Conservation (phyloP, 2,329 filamentous ascomycete species). For the Fusarium sterilihyphosum region DNA sequence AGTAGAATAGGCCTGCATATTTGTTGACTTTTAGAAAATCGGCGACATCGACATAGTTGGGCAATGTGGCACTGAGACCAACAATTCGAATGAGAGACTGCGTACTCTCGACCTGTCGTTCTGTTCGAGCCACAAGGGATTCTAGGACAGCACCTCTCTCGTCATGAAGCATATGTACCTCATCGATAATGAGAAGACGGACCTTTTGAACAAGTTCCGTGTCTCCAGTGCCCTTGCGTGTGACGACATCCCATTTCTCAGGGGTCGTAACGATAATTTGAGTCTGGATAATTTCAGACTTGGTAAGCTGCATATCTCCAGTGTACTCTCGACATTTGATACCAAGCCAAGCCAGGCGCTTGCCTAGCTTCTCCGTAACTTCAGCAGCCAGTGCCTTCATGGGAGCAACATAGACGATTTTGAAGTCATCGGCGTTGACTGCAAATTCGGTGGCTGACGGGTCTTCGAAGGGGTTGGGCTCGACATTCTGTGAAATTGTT, state of each 20-base stretch:
- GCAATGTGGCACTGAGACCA: constrained; percentile 92
- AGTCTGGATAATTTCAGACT: constrained; percentile 92
- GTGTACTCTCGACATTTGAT: constrained; percentile 93
- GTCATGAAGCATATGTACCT: constrained; percentile 99
- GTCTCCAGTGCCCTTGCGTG: constrained; percentile 94
- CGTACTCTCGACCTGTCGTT: constrained; percentile 96
- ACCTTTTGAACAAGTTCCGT: constrained; percentile 98
- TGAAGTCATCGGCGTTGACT: constrained; percentile 89
- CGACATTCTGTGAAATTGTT: constrained; percentile 84
- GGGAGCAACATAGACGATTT: constrained; percentile 97
- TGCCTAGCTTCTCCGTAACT: constrained; percentile 93
- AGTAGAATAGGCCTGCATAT: constrained; percentile 93
- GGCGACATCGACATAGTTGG: constrained; percentile 96
- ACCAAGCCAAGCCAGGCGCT: constrained; percentile 91
- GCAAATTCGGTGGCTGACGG: constrained; percentile 79
- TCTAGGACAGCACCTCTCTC: constrained; percentile 96
- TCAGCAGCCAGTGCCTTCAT: constrained; percentile 99
- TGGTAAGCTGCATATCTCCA: constrained; percentile 98
- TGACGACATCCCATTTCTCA: constrained; percentile 99
- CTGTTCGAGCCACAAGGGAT: constrained; percentile 92
- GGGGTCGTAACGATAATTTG: constrained; percentile 99
- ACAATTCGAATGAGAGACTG: constrained; percentile 97
- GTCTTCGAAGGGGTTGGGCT: constrained; percentile 81
- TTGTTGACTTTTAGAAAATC: constrained; percentile 98
- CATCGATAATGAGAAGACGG: constrained; percentile 93